A percentile compares a stretch with the other conserved stretches of the same genome.
phyloP scores from a whole-genome alignment of 345 rosid species.

The Rhizophora mangle region DNA sequence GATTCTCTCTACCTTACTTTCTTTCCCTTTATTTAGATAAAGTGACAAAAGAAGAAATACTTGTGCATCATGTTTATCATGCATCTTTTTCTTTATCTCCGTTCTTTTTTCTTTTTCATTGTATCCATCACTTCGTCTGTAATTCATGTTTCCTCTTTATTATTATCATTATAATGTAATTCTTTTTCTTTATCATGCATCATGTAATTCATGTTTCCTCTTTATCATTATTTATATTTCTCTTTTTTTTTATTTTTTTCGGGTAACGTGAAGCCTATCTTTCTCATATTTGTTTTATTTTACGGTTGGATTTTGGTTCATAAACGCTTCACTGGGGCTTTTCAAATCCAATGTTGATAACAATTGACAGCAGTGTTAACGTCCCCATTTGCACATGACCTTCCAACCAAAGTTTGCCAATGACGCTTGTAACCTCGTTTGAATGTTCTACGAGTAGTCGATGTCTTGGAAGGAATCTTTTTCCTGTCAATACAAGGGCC shows the following conservation, averaged over 20 bases:
- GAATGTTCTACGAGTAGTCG: conserved; percentile 38
- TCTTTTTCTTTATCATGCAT: not conserved
- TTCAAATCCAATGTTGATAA: not conserved
- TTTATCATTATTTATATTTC: not conserved
- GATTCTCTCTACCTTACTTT: conserved; percentile 50
- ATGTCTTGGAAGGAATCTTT: conserved; percentile 43
- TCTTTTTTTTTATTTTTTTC: not conserved
- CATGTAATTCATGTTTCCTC: not conserved
- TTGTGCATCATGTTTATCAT: not conserved
- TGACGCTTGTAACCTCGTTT: conserved; percentile 18
- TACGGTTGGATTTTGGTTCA: conserved; percentile 5
- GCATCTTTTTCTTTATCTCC: conserved; percentile 12
- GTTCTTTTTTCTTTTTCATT: conserved; percentile 4
- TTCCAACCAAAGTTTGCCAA: conserved; percentile 10
- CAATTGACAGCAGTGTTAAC: not conserved
- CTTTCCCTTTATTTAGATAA: conserved; percentile 14
- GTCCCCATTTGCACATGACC: not conserved
- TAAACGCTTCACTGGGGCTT: not conserved
- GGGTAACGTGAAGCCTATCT: not conserved
- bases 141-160: not conserved
- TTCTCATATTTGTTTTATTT: conserved; percentile 9
- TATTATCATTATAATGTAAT: not conserved
- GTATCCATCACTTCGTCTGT: not conserved
- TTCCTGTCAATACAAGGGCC: conserved; percentile 27
- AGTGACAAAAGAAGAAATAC: conserved; percentile 2